Evolutionary conservation across 805 yeast genomes (phyloP), one percentile per base, ranked within the genome.

Genomic region (Spathaspora passalidarum): DNA sequence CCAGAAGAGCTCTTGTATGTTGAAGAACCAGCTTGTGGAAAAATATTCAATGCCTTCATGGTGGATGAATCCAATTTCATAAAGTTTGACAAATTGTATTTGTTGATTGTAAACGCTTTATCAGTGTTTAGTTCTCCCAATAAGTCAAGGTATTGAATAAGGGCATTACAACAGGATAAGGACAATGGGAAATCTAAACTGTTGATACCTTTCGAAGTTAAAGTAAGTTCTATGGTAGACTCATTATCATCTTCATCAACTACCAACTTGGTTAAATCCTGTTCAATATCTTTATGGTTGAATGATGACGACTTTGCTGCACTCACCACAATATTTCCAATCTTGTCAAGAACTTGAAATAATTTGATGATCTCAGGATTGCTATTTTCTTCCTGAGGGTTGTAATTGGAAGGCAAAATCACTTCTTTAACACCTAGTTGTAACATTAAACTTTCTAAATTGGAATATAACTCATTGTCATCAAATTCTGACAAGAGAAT

Each of bases 61-160:
- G 98, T 96, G 1, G 97, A 82, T 5, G 92, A 81, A 60, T 94
- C 99, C 41, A 94, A 75, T 57, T 88, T 86, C 96, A 94, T 88
- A 62, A 75, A 91, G 52, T 86, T 82, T n/a, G 80, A 72, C 42
- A 92, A 72, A 47, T 84, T 82, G 62, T 91, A 92, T 52, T 78
- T 77, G 22, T 77, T 77, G 20, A 94, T 66, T 17, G 76, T 66
- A 54, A 75, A 82, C 13, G 73, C 63, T 14, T 86, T 86, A 34
- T 75, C 68, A 7, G 78, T 61, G 44, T 79, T 77, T 29, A n/a
- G 14, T 46, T 81, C 82, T 7, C 75, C 65, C 57, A 88, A 66
- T 25, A 91, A 65, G 26, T 80, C 81, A 47, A 94, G 69, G 60
- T 91, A 89, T 14, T 69, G 69, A 11, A 92, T 61, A 21, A 90